Base-by-base conservation (phyloP, 768 basidiomycete species). In the Fibroporia radiculosa region DNA sequence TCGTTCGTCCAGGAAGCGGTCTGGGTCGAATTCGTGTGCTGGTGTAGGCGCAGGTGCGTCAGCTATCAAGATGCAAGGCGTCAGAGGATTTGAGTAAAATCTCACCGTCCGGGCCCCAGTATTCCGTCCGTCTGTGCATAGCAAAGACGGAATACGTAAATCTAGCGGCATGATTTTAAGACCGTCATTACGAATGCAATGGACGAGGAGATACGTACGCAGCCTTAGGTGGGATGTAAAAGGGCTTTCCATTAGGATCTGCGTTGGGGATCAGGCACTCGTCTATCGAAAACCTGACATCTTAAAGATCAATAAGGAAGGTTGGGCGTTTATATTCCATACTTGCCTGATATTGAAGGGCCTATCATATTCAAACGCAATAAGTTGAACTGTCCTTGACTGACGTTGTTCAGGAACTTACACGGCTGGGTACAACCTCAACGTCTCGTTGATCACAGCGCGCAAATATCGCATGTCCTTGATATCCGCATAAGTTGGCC, bases 71-170 rank as follows among this genome's bases (percentile, higher is more conserved):
- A 31, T 31, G 29, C 16, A 31, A 31, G 11, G 11, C 10, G 29
- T 16, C 29, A 31, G 11, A 10, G 29, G 10, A 31, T 16, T 19
- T n/a, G 4, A 4, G 33, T 5, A 4, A 13, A 4, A 4, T 16
- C 59, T 18, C 57, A 79, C 80, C 80, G 57, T 83, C 82, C 7
- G 82, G 80, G 6, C 82, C 82, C 82, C 82, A 86, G 1, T 81
- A 70, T 43, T 80, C 78, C 38, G 66, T 73, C 39, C 80, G 68
- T 28, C 82, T 65, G 28, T 85, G 82, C 80, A 83, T 82, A 49
- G 77, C 51, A 46, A 82, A 69, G 7, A 81, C 74, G 4, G 78
- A 78, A 53, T 80, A 83, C 0, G 64, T 48, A n/a, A 40, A 40
- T 2, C 46, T 12, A 2, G 13, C 2, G 42, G 7, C 12, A 19